Percentiles rank a stretch among this genome's conserved stretches.
Evolutionary conservation across 164 flowering plant genomes (phyloP).

Genomic region (Vitis labrusca): DNA sequence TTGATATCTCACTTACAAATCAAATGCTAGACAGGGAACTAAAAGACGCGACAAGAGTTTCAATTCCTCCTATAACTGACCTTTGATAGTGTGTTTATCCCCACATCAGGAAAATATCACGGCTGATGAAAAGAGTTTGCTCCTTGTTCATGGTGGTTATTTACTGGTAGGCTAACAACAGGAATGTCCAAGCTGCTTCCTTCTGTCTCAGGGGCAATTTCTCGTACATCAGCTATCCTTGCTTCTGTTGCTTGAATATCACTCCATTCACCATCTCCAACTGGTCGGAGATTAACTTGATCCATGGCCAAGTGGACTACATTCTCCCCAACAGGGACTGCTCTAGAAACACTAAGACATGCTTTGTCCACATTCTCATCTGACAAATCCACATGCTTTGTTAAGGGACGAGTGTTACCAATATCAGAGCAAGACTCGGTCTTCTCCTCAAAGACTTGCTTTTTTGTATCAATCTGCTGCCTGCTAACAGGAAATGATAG

Average conservation of each 20-base stretch:
- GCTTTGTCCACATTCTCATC: slow-evolving; percentile 91
- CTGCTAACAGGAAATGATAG: slow-evolving; percentile 32
- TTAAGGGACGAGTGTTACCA: slow-evolving; percentile 40
- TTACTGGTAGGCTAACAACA: slow-evolving; percentile 51
- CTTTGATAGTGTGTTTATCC: too few relatives aligned
- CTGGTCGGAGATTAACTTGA: slow-evolving; percentile 39
- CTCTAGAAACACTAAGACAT: slow-evolving; percentile 70
- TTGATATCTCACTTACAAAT: too few relatives aligned
- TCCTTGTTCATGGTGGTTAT: slow-evolving; percentile 44
- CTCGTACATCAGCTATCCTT: slow-evolving; percentile 76
- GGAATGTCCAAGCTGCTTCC: slow-evolving; percentile 79
- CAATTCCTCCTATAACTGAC: too few relatives aligned
- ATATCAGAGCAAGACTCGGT: slow-evolving; percentile 52
- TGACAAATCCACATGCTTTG: slow-evolving; percentile 77
- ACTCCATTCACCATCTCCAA: slow-evolving; percentile 77
- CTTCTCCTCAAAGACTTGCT: slow-evolving; percentile 73
- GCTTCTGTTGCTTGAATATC: slow-evolving; percentile 79
- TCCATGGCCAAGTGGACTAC: slow-evolving; percentile 39
- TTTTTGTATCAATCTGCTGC: slow-evolving; percentile 52
- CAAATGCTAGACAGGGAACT: too few relatives aligned
- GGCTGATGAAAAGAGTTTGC: slow-evolving; percentile 47
- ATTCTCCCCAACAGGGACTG: slow-evolving; percentile 45
- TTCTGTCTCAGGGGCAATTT: slow-evolving; percentile 62
- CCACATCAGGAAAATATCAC: slow-evolving; percentile 11
- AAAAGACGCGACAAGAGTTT: too few relatives aligned